phyloP scores from a whole-genome alignment of 2,329 filamentous ascomycete species.

The Nemania sp. region DNA sequence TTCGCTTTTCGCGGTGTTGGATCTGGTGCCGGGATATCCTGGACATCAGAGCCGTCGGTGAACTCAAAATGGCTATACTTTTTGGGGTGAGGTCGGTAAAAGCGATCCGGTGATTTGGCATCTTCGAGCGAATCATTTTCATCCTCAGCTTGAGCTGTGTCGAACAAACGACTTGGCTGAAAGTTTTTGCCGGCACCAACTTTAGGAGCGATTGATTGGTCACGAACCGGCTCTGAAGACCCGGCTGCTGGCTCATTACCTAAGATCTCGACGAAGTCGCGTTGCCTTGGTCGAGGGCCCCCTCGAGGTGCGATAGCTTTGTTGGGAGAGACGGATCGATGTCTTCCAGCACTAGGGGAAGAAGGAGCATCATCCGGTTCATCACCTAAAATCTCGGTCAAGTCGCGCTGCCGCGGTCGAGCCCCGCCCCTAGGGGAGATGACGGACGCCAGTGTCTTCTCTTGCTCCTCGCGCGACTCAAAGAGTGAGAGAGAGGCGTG shows the following conservation, averaged over 20 bases:
- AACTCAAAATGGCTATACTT: constrained; percentile 90
- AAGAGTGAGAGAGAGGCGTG: constrained; percentile 78
- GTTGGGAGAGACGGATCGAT: constrained; percentile 45
- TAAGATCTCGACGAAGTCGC: constrained; percentile 75
- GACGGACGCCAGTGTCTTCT: constrained; percentile 54
- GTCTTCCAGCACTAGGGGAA: constrained; percentile 48
- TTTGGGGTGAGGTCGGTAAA: constrained; percentile 69
- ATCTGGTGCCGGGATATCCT: constrained; percentile 51
- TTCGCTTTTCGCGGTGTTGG: constrained; percentile 58
- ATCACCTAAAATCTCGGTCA: constrained; percentile 72
- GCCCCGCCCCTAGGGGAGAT: constrained; percentile 65
- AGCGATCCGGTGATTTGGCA: constrained; percentile 47
- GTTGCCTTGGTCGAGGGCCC: constrained; percentile 60
- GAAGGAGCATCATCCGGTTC: constrained; percentile 47
- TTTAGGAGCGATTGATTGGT: constrained; percentile 52
- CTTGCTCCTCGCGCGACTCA: constrained; percentile 66
- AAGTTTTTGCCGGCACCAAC: constrained; percentile 64
- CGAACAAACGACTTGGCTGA: constrained; percentile 67
- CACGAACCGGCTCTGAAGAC: constrained; percentile 48
- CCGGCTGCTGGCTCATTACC: constrained; percentile 51
- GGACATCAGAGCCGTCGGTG: constrained; percentile 64
- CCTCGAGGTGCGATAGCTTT: constrained; percentile 37
- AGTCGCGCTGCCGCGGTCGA: constrained; percentile 67
- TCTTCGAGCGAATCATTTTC: constrained; percentile 50
- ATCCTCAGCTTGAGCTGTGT: constrained; percentile 56